Evolutionary conservation across 176 grass and related monocot species (phyloP).

Genomic region (Bonia amplexicaulis): DNA sequence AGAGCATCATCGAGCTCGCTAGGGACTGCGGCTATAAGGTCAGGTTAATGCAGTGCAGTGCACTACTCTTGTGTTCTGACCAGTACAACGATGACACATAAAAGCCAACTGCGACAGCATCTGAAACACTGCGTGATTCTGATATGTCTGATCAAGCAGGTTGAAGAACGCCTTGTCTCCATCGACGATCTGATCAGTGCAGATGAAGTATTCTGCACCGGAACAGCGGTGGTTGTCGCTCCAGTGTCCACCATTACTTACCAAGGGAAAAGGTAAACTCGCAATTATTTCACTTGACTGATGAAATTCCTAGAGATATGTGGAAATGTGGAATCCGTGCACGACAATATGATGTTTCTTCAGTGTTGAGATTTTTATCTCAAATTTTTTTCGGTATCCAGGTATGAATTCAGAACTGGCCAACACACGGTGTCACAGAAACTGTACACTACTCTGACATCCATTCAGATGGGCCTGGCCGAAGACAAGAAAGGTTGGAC

Average conservation of each 20-base stretch:
- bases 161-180: slow-evolving; percentile 64
- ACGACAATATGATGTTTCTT: neutral
- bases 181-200: slow-evolving; percentile 62
- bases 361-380: neutral
- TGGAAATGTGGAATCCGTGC: neutral
- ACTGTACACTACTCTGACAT: slow-evolving; percentile 61
- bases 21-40: slow-evolving; percentile 66
- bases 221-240: slow-evolving; percentile 81
- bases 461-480: slow-evolving; percentile 70
- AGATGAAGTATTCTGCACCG: slow-evolving; percentile 94
- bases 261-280: slow-evolving; percentile 50
- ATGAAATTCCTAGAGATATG: neutral
- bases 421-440: slow-evolving; percentile 43
- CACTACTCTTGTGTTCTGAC: neutral
- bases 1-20: slow-evolving; percentile 87
- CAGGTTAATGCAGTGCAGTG: neutral
- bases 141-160: slow-evolving; percentile 24
- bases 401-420: slow-evolving; percentile 64
- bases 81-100: neutral
- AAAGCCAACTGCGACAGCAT: neutral
- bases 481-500: slow-evolving; percentile 82
- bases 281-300: neutral
- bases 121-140: neutral
- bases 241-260: slow-evolving; percentile 61
- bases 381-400: slow-evolving; percentile 17